phyloP scores from a whole-genome alignment of 108 stramenopile species.

The Cyclostephanos invisitatus region DNA sequence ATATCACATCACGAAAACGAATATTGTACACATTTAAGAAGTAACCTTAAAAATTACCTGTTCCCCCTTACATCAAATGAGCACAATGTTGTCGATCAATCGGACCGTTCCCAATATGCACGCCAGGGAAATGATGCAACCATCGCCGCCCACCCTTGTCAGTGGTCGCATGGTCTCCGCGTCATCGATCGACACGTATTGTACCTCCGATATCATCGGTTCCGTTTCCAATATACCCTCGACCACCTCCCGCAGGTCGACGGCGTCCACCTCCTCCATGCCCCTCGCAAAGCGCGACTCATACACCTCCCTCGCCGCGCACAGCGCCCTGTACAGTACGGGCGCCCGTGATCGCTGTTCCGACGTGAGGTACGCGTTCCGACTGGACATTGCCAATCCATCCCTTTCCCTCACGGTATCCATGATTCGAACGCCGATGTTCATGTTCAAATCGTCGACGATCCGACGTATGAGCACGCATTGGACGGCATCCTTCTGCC shows the following conservation, averaged over 20 bases:
- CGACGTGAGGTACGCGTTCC: slow-evolving; percentile 91
- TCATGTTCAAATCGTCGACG: slow-evolving; percentile 87
- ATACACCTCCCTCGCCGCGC: slow-evolving; percentile 60
- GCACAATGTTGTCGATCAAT: slow-evolving; percentile 88
- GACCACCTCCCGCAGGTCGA: slow-evolving; percentile 52
- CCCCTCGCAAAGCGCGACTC: slow-evolving; percentile 41
- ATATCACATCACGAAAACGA: too few relatives aligned
- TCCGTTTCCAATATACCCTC: slow-evolving; percentile 54
- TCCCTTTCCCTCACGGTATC: slow-evolving; percentile 88
- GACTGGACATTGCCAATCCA: slow-evolving; percentile 95
- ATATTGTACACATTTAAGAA: too few relatives aligned
- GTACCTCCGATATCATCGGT: slow-evolving; percentile 77
- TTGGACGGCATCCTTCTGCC: slow-evolving; percentile 98
- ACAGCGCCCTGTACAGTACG: slow-evolving; percentile 76
- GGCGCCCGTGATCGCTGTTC: slow-evolving; percentile 84
- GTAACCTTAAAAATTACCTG: too few relatives aligned
- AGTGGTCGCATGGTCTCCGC: slow-evolving; percentile 77
- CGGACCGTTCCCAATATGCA: slow-evolving; percentile 80
- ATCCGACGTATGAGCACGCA: slow-evolving; percentile 87
- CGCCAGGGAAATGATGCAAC: slow-evolving; percentile 80
- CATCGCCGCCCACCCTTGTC: slow-evolving; percentile 51
- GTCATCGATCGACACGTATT: slow-evolving; percentile 82
- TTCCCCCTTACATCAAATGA: slow-evolving; percentile 29
- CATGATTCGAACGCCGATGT: slow-evolving; percentile 65
- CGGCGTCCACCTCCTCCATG: slow-evolving; percentile 31